Evolutionary conservation across 164 flowering plant genomes (phyloP).

Genomic region (Dillenia turbinata): DNA sequence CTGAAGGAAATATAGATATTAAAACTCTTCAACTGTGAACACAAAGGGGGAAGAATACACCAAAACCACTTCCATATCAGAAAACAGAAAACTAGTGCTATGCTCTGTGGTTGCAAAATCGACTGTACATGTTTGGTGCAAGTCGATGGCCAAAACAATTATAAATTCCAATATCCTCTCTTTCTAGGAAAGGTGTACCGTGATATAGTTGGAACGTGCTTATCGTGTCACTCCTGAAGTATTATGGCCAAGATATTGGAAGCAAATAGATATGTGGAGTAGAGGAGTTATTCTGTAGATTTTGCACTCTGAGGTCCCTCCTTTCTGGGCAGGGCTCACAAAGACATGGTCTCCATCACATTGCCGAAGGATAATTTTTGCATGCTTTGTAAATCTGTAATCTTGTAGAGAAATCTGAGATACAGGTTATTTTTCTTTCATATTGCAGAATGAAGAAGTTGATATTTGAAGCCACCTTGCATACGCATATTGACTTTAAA

Average conservation of each 20-base stretch:
- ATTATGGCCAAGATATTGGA: constrained; percentile 71
- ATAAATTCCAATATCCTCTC: neutral
- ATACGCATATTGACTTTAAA: constrained; percentile 69
- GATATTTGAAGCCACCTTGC: constrained; percentile 66
- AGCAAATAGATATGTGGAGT: constrained; percentile 92
- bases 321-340: constrained; percentile 72
- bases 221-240: constrained; percentile 98
- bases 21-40: too few relatives aligned
- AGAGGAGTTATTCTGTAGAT: constrained; percentile 84
- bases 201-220: constrained; percentile 90
- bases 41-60: too few relatives aligned
- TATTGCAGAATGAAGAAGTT: constrained; percentile 74
- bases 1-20: too few relatives aligned
- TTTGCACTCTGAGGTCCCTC: constrained; percentile 80
- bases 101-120: too few relatives aligned
- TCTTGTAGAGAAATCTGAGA: neutral
- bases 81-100: too few relatives aligned
- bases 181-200: constrained; percentile 72
- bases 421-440: constrained; percentile 1
- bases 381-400: neutral
- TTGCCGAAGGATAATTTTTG: too few relatives aligned
- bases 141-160: too few relatives aligned
- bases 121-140: too few relatives aligned
- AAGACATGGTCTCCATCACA: neutral
- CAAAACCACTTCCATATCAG: too few relatives aligned